These are phyloP conservation scores for Colletotrichum camelliae DNA, from an alignment of 2,329 filamentous ascomycete genomes.

Conservation along the genomic window DNA sequence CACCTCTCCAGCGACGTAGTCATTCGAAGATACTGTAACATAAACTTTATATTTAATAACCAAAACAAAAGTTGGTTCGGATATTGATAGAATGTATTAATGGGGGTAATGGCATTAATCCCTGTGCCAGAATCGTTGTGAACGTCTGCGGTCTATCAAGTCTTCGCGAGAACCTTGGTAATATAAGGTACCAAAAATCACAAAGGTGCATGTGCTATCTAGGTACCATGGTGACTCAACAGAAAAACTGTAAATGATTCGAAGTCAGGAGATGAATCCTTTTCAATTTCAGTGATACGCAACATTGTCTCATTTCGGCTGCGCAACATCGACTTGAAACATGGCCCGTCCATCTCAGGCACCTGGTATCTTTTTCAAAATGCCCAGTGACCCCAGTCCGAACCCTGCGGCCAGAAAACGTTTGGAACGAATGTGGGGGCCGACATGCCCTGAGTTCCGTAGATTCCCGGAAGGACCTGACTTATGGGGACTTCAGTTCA, in stretches of 20 bases:
- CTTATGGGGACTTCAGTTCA: not conserved
- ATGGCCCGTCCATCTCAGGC: not conserved
- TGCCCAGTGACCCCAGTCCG: not conserved
- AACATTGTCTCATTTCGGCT: not conserved
- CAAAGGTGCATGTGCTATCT: not conserved
- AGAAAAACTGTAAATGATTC: not conserved
- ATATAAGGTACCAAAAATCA: not conserved
- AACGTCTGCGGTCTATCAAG: not conserved
- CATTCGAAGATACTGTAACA: not conserved
- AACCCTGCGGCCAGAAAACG: not conserved
- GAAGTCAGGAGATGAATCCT: not conserved
- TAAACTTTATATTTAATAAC: not conserved
- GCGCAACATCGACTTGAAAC: not conserved
- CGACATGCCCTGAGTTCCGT: not conserved
- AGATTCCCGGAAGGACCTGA: not conserved
- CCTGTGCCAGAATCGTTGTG: fast-evolving
- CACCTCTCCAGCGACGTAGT: fast-evolving
- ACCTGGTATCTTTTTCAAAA: not conserved
- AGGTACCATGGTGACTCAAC: not conserved
- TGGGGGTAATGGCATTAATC: fast-evolving
- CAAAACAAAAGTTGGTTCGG: fast-evolving
- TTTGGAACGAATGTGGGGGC: fast-evolving
- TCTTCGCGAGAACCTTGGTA: not conserved
- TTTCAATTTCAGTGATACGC: fast-evolving
- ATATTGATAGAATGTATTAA: fast-evolving